Percentiles rank a stretch among this genome's conserved stretches.
Conservation (phyloP, 345 rosid genomes). For the Salix exigua region DNA sequence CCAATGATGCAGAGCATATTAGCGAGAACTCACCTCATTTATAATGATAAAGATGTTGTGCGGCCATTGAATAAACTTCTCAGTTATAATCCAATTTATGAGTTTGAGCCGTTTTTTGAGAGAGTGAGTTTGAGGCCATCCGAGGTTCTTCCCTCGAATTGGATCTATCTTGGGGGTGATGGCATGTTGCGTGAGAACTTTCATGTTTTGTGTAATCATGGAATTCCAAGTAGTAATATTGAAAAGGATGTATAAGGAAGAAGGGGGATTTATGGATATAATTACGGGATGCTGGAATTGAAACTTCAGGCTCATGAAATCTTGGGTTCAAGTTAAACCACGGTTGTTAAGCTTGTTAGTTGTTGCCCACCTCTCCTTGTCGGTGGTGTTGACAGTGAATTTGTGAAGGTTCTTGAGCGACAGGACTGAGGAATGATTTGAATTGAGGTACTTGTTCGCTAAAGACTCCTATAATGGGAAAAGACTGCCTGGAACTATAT, state of each 20-base stretch:
- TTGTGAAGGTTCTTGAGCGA: conserved; percentile 51
- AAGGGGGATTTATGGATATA: conserved; percentile 50
- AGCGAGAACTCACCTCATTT: conserved; percentile 72
- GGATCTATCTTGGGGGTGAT: conserved; percentile 59
- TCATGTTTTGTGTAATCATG: conserved; percentile 54
- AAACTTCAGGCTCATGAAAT: conserved; percentile 56
- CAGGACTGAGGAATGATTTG: conserved; percentile 50
- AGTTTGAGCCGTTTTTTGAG: conserved; percentile 73
- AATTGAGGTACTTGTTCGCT: conserved; percentile 37
- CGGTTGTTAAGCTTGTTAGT: conserved; percentile 54
- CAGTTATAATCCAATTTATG: conserved; percentile 75
- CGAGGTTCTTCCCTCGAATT: conserved; percentile 45
- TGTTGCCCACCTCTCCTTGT: conserved; percentile 56
- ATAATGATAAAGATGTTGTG: conserved; percentile 40
- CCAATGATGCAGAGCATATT: conserved; percentile 73
- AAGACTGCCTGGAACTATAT: conserved; percentile 46
- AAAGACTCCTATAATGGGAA: conserved; percentile 21
- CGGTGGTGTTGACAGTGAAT: conserved; percentile 43
- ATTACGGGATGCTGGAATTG: conserved; percentile 37
- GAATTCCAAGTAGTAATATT: conserved; percentile 64
- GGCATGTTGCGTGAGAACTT: conserved; percentile 57
- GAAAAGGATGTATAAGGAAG: conserved; percentile 65
- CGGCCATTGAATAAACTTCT: conserved; percentile 47
- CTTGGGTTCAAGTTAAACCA: conserved; percentile 48
- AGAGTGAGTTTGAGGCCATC: conserved; percentile 65